Percentiles rank a stretch among this genome's conserved stretches.
Evolutionary conservation across 192 early-diverging fungal genomes (phyloP).

Genomic region (Podila horticola): DNA sequence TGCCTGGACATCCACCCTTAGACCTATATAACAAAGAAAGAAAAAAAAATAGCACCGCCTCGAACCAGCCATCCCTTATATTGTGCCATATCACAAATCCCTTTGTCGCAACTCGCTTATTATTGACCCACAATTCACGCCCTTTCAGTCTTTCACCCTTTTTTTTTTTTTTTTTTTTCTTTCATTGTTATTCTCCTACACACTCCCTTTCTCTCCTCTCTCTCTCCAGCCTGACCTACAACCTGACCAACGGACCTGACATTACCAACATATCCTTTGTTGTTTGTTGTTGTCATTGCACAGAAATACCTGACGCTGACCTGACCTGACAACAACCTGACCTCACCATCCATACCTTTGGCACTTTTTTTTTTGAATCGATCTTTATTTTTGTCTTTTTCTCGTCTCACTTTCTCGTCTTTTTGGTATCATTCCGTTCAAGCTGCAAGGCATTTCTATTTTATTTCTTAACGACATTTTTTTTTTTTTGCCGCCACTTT

Average conservation of each 20-base stretch:
- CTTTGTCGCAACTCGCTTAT: not conserved
- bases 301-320: not conserved
- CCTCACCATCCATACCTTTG: not conserved
- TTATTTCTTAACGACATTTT: not conserved
- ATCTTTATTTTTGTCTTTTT: not conserved
- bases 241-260: not conserved
- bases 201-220: conserved; percentile 1
- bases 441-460: not conserved
- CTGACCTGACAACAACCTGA: not conserved
- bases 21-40: too few species aligned
- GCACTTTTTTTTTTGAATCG: not conserved
- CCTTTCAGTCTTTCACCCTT: conserved; percentile 2
- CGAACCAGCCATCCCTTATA: conserved; percentile 1
- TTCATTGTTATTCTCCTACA: too few species aligned
- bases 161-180: not conserved
- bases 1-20: too few species aligned
- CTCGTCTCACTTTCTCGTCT: conserved; percentile 4
- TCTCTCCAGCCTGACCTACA: conserved; percentile 1
- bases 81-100: too few species aligned
- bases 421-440: conserved; percentile 5
- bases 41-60: too few species aligned
- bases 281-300: not conserved
- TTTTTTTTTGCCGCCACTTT: conserved; percentile 18
- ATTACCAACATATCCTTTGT: too few species aligned
- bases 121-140: not conserved